Evolutionary conservation across 495 filamentous ascomycete genomes (phyloP).

Genomic region (Acidomyces sp.): DNA sequence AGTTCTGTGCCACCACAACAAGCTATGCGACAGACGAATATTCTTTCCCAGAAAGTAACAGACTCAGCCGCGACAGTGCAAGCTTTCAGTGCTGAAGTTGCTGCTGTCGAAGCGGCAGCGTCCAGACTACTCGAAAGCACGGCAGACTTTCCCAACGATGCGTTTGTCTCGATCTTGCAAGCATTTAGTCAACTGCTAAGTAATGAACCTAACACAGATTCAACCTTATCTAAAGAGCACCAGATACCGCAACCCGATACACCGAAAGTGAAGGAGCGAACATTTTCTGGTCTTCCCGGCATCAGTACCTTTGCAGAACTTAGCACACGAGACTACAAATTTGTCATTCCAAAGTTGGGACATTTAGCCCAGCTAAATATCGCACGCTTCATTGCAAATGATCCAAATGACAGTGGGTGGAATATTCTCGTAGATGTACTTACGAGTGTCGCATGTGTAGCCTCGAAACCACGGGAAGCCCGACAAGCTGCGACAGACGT

Average conservation of each 20-base stretch:
- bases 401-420: conserved; percentile 61
- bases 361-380: conserved; percentile 70
- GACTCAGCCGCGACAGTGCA: conserved; percentile 29
- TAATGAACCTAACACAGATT: conserved; percentile 26
- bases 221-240: neutral
- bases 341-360: conserved; percentile 71
- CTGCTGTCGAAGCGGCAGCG: conserved; percentile 80
- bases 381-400: conserved; percentile 51
- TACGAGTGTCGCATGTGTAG: conserved; percentile 49
- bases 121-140: conserved; percentile 81
- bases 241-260: conserved; percentile 16
- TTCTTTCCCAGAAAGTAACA: conserved; percentile 2
- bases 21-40: neutral
- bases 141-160: conserved; percentile 64
- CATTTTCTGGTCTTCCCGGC: conserved; percentile 35
- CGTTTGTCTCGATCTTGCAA: conserved; percentile 64
- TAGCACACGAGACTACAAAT: conserved; percentile 50
- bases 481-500: conserved; percentile 54
- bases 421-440: conserved; percentile 54
- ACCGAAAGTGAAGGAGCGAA: conserved; percentile 34
- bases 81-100: conserved; percentile 64
- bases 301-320: conserved; percentile 26
- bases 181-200: conserved; percentile 49
- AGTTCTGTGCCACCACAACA: conserved; percentile 37
- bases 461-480: conserved; percentile 61